Conservation (phyloP, 2,329 filamentous ascomycete genomes). For the Penicillium sp. region DNA sequence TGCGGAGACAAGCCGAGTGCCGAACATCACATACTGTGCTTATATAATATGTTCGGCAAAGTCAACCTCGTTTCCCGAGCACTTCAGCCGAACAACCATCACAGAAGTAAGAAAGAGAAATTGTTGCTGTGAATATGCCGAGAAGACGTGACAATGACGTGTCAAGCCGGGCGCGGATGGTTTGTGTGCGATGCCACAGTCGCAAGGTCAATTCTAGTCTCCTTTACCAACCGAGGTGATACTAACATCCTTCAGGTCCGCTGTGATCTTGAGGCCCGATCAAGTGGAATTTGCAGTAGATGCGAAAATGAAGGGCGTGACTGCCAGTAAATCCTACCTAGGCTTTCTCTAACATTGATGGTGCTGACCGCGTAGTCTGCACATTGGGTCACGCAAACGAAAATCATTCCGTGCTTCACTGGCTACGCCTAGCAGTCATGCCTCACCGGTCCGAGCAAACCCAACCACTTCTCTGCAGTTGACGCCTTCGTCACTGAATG, state of each 20-base stretch:
- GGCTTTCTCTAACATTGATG: not conserved
- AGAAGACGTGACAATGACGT: not conserved
- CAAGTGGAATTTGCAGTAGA: conserved; percentile 5
- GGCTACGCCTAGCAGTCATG: not conserved
- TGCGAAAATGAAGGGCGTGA: conserved; percentile 3
- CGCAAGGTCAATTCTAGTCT: not conserved
- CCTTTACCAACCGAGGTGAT: not conserved
- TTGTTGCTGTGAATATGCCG: not conserved
- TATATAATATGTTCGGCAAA: not conserved
- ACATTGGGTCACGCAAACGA: not conserved
- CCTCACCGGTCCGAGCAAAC: not conserved
- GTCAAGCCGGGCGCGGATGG: not conserved
- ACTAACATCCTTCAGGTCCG: conserved; percentile 1
- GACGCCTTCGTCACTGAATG: not conserved
- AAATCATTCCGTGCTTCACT: not conserved
- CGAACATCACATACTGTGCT: not conserved
- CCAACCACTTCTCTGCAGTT: not conserved
- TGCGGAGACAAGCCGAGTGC: not conserved
- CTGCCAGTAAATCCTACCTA: not conserved
- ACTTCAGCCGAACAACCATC: not conserved
- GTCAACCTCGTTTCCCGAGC: not conserved
- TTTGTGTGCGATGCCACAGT: not conserved
- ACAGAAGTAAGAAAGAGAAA: not conserved
- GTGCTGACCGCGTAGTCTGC: not conserved
- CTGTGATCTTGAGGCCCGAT: conserved; percentile 8